phyloP scores from a whole-genome alignment of 2,329 filamentous ascomycete genomes.

The Aspergillus ochraceus region DNA sequence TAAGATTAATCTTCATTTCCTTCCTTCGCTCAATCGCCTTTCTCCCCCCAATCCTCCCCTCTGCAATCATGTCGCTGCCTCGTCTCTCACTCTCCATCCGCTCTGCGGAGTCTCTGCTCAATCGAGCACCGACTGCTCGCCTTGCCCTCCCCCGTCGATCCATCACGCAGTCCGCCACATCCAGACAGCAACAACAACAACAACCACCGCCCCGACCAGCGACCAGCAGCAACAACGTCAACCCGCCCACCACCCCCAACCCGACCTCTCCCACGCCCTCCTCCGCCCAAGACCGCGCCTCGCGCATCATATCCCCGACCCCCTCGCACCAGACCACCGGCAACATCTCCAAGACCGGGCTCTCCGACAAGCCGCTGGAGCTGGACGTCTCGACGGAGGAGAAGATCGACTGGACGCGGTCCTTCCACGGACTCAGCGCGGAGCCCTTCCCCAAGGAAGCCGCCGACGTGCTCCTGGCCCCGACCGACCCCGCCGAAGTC shows the following conservation, averaged over 20 bases:
- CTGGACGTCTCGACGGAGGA: conserved; percentile 30
- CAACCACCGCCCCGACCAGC: conserved; percentile 16
- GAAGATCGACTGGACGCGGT: conserved; percentile 77
- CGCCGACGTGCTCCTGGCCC: conserved; percentile 65
- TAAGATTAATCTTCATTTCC: too few relatives aligned
- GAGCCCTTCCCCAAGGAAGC: conserved; percentile 71
- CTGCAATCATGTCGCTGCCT: conserved; percentile 23
- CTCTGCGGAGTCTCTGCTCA: conserved; percentile 19
- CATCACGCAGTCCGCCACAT: background rate
- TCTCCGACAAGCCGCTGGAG: conserved; percentile 36
- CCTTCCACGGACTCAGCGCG: conserved; percentile 75
- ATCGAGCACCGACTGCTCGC: conserved; percentile 11
- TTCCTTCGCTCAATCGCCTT: conserved; percentile 1
- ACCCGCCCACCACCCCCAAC: conserved; percentile 13
- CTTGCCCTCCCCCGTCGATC: background rate
- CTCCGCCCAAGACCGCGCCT: conserved; percentile 15
- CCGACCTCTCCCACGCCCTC: conserved; percentile 13
- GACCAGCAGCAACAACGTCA: conserved; percentile 13
- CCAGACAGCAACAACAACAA: conserved; percentile 4
- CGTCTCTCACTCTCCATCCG: conserved; percentile 21
- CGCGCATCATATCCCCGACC: conserved; percentile 23
- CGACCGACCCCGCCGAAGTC: conserved; percentile 71
- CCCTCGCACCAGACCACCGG: conserved; percentile 33
- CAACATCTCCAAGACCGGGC: conserved; percentile 41
- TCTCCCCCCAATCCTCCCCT: background rate